Evolutionary conservation across 805 yeast genomes (phyloP).

Genomic region (Kuraishia capsulata): DNA sequence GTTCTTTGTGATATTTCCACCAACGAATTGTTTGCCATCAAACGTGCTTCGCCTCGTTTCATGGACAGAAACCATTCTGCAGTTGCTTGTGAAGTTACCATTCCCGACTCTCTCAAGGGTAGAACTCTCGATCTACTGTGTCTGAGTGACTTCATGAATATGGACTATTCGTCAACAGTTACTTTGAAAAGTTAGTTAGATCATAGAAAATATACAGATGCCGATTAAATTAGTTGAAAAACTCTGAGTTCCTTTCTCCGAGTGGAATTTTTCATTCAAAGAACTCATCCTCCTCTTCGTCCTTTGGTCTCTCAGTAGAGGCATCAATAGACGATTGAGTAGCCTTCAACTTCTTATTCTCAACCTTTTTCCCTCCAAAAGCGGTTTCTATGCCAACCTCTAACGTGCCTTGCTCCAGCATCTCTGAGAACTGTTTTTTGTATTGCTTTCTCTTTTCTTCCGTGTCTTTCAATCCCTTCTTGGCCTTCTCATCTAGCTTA

Average conservation of each 20-base stretch:
- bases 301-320: not conserved
- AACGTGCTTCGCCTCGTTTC: constrained; percentile 61
- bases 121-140: constrained; percentile 34
- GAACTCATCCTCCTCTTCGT: constrained; percentile 4
- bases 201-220: no score
- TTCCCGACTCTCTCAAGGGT: constrained; percentile 42
- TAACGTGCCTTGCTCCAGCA: constrained; percentile 43
- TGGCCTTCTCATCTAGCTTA: constrained; percentile 23
- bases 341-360: not conserved
- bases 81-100: constrained; percentile 29
- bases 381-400: no score
- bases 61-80: constrained; percentile 25
- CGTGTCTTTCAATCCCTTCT: constrained; percentile 32
- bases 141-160: constrained; percentile 61
- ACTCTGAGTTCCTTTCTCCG: no score
- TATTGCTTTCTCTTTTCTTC: constrained; percentile 34
- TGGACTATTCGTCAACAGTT: constrained; percentile 26
- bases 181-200: not conserved
- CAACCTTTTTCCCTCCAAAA: constrained; percentile 24
- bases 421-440: constrained; percentile 42
- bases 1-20: constrained; percentile 42
- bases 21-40: constrained; percentile 53
- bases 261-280: constrained; percentile 6
- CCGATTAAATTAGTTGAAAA: no score
- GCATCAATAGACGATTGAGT: not conserved